These are phyloP conservation scores for Trypanosoma brucei DNA, from an alignment of 208 protist species.

Conservation along the genomic window DNA sequence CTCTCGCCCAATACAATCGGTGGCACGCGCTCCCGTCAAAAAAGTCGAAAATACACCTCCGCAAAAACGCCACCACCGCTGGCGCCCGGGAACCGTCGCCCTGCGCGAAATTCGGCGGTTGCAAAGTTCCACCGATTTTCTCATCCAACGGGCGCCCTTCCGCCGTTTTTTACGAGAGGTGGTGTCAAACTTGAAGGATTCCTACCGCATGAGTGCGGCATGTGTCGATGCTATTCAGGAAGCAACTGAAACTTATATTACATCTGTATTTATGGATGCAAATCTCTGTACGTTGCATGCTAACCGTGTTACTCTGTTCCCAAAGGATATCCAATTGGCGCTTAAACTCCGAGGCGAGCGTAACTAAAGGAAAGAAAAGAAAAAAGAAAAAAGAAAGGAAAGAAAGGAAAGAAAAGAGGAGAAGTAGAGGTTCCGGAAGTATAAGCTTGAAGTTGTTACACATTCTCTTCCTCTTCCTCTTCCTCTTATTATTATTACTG, in stretches of 20 bases:
- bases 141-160: slow-evolving; percentile 99
- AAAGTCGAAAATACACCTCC: slow-evolving; percentile 21
- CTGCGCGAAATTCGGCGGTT: slow-evolving; percentile 98
- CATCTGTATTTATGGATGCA: slow-evolving; percentile 90
- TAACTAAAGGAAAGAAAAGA: slow-evolving; percentile 18
- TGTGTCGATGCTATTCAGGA: slow-evolving; percentile 95
- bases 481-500: too few species aligned
- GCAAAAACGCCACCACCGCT: slow-evolving; percentile 93
- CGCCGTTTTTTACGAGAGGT: slow-evolving; percentile 99
- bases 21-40: too few species aligned
- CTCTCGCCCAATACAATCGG: too few species aligned
- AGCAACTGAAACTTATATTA: slow-evolving; percentile 95
- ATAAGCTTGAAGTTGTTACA: neutral
- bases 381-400: neutral
- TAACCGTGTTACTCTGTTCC: slow-evolving; percentile 98
- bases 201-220: slow-evolving; percentile 60
- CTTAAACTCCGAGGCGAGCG: slow-evolving; percentile 95
- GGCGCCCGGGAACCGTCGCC: slow-evolving; percentile 98
- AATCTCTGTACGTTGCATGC: slow-evolving; percentile 98
- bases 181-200: slow-evolving; percentile 92
- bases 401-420: slow-evolving; percentile 8
- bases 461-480: too few species aligned
- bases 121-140: slow-evolving; percentile 98
- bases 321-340: slow-evolving; percentile 98
- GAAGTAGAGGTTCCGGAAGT: neutral